phyloP scores from a whole-genome alignment of 1,284 basidiomycete species.

The Apiotrichum sp. region DNA sequence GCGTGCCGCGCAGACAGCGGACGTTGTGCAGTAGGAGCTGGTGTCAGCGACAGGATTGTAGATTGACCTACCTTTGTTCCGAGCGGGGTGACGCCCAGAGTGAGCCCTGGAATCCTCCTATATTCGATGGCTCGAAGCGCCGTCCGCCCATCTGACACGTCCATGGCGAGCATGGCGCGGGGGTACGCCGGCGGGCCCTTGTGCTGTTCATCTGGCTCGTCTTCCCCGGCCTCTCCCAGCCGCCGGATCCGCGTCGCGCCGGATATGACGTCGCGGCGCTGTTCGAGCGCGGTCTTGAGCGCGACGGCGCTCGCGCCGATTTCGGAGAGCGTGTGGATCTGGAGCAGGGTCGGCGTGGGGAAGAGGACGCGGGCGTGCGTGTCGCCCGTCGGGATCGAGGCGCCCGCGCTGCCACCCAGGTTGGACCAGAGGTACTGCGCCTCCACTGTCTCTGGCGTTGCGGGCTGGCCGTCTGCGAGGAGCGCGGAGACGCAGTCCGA shows the following conservation, averaged over 20 bases:
- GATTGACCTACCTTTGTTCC: conserved; percentile 26
- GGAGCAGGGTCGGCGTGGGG: conserved; percentile 30
- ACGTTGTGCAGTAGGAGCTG: conserved; percentile 41
- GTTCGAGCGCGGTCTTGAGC: conserved; percentile 37
- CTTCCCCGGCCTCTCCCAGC: conserved; percentile 36
- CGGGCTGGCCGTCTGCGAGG: conserved; percentile 18
- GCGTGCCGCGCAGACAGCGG: conserved; percentile 20
- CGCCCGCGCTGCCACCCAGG: conserved; percentile 15
- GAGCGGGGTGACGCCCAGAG: conserved; percentile 39
- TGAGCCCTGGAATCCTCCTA: conserved; percentile 27
- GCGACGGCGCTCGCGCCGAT: conserved; percentile 41
- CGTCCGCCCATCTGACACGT: conserved; percentile 39
- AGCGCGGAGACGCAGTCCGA: conserved; percentile 24
- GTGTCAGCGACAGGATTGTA: conserved; percentile 7
- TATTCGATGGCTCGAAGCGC: conserved; percentile 42
- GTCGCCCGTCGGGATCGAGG: conserved; percentile 9
- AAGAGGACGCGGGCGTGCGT: conserved; percentile 25
- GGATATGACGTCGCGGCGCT: conserved; percentile 39
- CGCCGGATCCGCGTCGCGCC: conserved; percentile 38
- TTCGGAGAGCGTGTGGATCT: conserved; percentile 36
- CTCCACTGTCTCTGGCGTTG: conserved; percentile 19
- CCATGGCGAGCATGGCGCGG: conserved; percentile 40
- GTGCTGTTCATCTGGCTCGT: conserved; percentile 9
- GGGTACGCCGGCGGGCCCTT: conserved; percentile 40
- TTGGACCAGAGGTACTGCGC: conserved; percentile 35